phyloP scores from a whole-genome alignment of 495 filamentous ascomycete genomes.

The Entonaema liquescens region DNA sequence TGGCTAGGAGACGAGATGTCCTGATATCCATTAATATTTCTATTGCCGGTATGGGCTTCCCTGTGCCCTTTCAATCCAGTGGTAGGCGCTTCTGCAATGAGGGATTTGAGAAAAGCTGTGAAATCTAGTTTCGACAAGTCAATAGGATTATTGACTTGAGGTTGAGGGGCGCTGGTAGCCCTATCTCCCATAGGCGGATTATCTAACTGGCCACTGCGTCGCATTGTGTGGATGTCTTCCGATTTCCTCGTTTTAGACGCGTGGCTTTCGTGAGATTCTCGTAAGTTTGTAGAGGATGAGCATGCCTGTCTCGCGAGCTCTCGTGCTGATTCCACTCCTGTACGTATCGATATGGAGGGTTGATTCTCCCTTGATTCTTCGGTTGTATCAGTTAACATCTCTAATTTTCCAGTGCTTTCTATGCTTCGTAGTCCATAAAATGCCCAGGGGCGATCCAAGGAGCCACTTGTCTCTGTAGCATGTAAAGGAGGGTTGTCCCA shows the following conservation, averaged over 20 bases:
- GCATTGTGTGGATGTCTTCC: background rate
- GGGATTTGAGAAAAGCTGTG: background rate
- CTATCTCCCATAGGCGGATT: background rate
- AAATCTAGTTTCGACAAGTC: background rate
- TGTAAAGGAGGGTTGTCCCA: conserved; percentile 10
- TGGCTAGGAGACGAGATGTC: background rate
- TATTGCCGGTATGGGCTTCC: too few relatives aligned
- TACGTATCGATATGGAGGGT: background rate
- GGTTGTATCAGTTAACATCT: background rate
- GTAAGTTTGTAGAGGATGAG: background rate
- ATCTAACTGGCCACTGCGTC: background rate
- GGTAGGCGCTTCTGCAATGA: background rate
- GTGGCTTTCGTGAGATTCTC: background rate
- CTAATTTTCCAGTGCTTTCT: background rate
- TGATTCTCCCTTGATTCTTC: background rate
- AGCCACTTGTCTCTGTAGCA: background rate
- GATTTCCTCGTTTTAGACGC: background rate
- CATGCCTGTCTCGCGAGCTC: background rate
- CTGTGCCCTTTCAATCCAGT: background rate
- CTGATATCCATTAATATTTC: too few relatives aligned
- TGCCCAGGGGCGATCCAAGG: conserved; percentile 31
- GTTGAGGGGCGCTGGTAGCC: conserved; percentile 4
- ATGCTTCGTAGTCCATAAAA: conserved; percentile 34
- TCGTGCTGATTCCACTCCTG: background rate
- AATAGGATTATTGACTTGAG: background rate